Base-by-base conservation (phyloP, 192 early-diverging fungal genomes). In the Backusella parvicylindrica region DNA sequence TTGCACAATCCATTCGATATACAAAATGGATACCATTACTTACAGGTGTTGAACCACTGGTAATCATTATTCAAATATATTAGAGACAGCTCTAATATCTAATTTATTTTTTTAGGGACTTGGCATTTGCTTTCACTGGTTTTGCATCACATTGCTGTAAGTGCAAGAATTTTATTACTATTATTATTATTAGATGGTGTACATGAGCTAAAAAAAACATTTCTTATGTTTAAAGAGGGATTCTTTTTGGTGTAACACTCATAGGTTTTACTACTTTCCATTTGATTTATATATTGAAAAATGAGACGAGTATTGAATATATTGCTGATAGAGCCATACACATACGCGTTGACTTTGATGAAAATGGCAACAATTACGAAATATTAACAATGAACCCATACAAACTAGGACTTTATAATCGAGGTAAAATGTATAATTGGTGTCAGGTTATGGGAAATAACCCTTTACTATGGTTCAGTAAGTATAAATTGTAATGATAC, bases 241-340 rank as follows among this genome's bases (percentile, higher is more conserved):
- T 77, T 13, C 33, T 86, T 7, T 86, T 84, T 78, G 83, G 83
- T 1, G 60, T 81, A 33, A 79, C 75, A 7, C 75, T 86, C 18
- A 36, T 76, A 12, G 79, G 78, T 18, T 86, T 86, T 63, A 76
- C 80, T 1, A 56, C 71, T 2, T 77, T 80, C 5, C 85, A 86
- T 73, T 38, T 75, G 31, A 79, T 80, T 12, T 79, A 84, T 53
- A 83, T 86, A 38, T 47, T 80, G 0, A 23, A 74, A 37, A 86
- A 86, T 72, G 49, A 77, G 18, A 84, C 83, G 0, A 86, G 83
- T 1, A 86, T 86, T 47, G 85, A 86, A 66, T 71, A 79, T 43
- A 79, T 84, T 26, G 47, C 36, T 16, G 79, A 79, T 11, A 79
- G 80, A 1, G 23, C 26, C 1, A 35, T 79, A 6, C 76, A 81